Base-by-base conservation (phyloP, 1,139 yeast genomes). In the Hemisphaericaspora xylanilytica region DNA sequence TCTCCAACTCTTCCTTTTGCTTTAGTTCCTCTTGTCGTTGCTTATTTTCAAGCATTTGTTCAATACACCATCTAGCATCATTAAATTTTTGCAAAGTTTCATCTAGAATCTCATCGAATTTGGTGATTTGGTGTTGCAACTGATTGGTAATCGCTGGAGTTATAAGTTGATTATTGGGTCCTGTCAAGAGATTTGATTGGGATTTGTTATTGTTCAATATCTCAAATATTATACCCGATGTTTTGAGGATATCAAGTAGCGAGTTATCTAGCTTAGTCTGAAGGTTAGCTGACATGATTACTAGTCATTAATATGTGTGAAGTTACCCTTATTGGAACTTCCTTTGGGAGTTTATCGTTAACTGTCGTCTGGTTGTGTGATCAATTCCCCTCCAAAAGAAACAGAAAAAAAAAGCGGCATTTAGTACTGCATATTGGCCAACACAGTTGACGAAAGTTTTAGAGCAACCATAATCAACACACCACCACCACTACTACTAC, bases 31-130 rank as follows among this genome's bases (percentile, higher is more conserved):
- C 73, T 44, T 70, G 73, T 35, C 60, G 61, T 46, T 68, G 73
- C 48, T 64, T 65, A 47, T 61, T 68, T 46, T 70, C 74, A 26
- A 71, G 53, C 45, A 71, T 70, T 44, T 67, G 70, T 41, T 65
- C 75, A 7, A 71, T 57, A 43, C 75, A 70, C 77, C 77, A 71
- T 34, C 59, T 56, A 6, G 74, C 69, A 41, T 71, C 76, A 46
- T 70, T 70, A 47, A 70, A 65, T 46, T 70, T 70, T 41, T 62
- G 53, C 5, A 67, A 55, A 1, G 76, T 68, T 12, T 71, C 76
- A 48, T 71, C 76, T 12, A 71, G 56, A 30, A 70, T 59, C 36
- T 63, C 73, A 45, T 71, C 75, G 42, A 71, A 70, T 37, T 59
- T 61, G 33, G 57, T 48, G n/a, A 71, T 59, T 45, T 64, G 64